Conservation (phyloP, 2,329 filamentous ascomycete species). For the Pestalotiopsis sp. region DNA sequence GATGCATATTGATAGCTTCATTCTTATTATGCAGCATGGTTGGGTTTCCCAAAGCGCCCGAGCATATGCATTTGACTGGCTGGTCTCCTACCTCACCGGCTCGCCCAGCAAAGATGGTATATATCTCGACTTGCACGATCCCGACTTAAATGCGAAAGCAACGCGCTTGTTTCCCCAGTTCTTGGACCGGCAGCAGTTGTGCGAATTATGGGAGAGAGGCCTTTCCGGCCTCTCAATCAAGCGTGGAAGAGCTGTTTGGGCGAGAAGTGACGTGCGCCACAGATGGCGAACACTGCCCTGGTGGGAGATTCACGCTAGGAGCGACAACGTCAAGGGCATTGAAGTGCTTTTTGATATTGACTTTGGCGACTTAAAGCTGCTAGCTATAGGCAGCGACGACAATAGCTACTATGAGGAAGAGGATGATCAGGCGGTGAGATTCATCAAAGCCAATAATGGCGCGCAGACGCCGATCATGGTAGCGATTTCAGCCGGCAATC, state of each 20-base stretch:
- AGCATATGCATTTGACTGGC: background rate
- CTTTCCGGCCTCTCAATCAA: background rate
- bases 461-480: too few relatives aligned
- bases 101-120: background rate
- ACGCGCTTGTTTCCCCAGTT: background rate
- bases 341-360: too few relatives aligned
- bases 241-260: background rate
- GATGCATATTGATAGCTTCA: background rate
- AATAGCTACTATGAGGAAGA: too few relatives aligned
- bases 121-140: background rate
- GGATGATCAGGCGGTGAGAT: too few relatives aligned
- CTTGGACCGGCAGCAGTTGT: background rate
- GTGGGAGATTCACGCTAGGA: too few relatives aligned
- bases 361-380: too few relatives aligned
- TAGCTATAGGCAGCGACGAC: too few relatives aligned
- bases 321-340: too few relatives aligned
- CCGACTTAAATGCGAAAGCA: background rate
- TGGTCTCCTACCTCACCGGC: background rate
- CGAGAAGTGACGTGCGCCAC: background rate
- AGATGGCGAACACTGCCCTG: too few relatives aligned
- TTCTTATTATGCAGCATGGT: background rate
- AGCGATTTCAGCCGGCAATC: too few relatives aligned
- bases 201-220: background rate
- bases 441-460: too few relatives aligned
- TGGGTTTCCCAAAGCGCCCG: background rate